These are phyloP conservation scores for Eucalyptus polybractea DNA, from an alignment of 345 rosid genomes.

Conservation along the genomic window DNA sequence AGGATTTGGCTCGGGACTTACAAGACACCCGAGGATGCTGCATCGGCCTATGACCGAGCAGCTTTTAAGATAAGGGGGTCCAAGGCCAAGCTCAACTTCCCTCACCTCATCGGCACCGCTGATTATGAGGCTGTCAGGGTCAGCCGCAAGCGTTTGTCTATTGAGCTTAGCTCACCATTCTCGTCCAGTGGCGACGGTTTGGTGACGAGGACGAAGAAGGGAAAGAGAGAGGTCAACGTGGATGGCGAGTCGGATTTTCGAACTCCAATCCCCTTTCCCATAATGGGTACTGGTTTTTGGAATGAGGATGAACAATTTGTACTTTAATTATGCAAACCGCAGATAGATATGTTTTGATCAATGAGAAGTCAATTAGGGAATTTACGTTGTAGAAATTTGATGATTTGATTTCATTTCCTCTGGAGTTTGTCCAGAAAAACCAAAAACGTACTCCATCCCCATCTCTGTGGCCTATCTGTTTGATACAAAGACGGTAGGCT, in stretches of 20 bases:
- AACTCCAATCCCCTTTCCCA: neutral
- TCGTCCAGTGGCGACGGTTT: neutral
- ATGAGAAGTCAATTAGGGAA: neutral
- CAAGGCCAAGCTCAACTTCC: slow-evolving; percentile 27
- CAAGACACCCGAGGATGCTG: slow-evolving; percentile 33
- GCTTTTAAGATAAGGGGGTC: slow-evolving; percentile 30
- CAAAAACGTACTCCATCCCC: neutral
- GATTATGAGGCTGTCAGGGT: slow-evolving; percentile 19
- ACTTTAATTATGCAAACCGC: neutral
- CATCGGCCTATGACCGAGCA: slow-evolving; percentile 26
- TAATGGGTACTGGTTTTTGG: neutral
- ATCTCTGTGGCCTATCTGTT: neutral
- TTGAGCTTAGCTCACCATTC: neutral
- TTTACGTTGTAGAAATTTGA: neutral
- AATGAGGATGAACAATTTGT: neutral
- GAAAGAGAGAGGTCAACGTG: neutral
- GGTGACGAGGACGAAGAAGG: neutral
- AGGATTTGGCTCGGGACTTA: slow-evolving; percentile 39
- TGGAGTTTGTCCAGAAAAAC: neutral
- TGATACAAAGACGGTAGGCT: too few relatives aligned
- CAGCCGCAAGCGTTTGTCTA: slow-evolving; percentile 16
- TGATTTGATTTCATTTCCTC: neutral
- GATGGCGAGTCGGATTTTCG: neutral
- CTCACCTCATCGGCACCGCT: slow-evolving; percentile 8
- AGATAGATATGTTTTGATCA: neutral